Base-by-base conservation (phyloP, 2,329 filamentous ascomycete species). In the Aspergillus oerlinghausenensis region DNA sequence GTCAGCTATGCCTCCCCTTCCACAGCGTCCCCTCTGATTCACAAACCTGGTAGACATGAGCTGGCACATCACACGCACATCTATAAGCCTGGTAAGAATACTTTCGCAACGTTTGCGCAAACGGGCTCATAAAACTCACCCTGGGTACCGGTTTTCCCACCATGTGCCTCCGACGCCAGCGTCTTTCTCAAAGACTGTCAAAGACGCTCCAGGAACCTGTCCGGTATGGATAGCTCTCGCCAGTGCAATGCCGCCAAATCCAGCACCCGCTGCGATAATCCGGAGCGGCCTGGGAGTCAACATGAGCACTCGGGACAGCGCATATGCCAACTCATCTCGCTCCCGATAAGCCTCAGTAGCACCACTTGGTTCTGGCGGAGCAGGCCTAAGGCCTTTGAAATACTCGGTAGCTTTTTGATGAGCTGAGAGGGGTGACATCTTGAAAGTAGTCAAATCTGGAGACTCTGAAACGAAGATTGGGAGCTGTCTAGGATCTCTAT, bases 41-140 rank as follows among this genome's bases (percentile, higher is more conserved):
- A 28, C 26, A 28, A 28, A 28, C 26, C 40, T 71, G 67, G 53
- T 73, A 73, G 7, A 64, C 64, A 29, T 67, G 62, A 23, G 60
- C 63, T 4, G 68, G 67, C 7, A 70, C 65, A 49, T 74, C 71
- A 52, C 70, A 72, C 29, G 67, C 64, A 57, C 67, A 70, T 23
- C 69, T 28, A 28, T 28, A 28, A 28, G 26, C 26, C 7, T 28
- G 26, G 26, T 28, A 5, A 28, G 26, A 28, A 28, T 28, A 28
- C 7, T 28, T 28, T 28, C 26, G 26, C 26, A 28, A 28, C 26
- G 26, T 6, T 28, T 28, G 26, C 26, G 26, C 26, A 28, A 28
- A 28, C 26, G 26, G 26, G 26, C 7, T 28, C 26, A 28, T 28
- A 28, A 28, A 28, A 28, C 26, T 28, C 26, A 28, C 26, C 26